Base-by-base conservation (phyloP, 116 monocot species). In the Zostera marina region DNA sequence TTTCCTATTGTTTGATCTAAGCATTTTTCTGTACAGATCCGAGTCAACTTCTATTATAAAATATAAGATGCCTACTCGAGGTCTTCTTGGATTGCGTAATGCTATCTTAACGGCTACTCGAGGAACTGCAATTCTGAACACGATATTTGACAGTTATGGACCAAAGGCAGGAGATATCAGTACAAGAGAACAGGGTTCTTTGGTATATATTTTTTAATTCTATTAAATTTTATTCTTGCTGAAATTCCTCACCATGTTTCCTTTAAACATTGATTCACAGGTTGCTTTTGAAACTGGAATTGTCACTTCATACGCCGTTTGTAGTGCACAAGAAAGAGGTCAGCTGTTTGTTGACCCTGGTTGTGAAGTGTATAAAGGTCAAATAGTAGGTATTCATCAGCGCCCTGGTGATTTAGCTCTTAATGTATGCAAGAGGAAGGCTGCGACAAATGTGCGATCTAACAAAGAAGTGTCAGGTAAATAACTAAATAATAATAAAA, bases 371-470 rank as follows among this genome's bases (percentile, higher is more conserved):
- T 96, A 96, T 53, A 96, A 80, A 78, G 96, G 96, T 68, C 88
- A 88, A 70, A 82, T 96, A 49, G 85, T 96, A 3, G 89, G 96
- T 47, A 82, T 85, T 42, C 85, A 96, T 71, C 96, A 96, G 24
- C 79, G 89, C 6, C 96, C 96, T 55, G 88, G 96, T 63, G 96
- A 96, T 70, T 74, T 96, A 63, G 77, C 85, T 0, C 72, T 94
- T 71, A 96, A 88, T 55, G 96, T 96, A 10, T 96, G 96, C 72
- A 96, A 96, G 76, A 96, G 85, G 74, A 96, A 96, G 65, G 89
- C 96, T 56, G 85, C 89, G 48, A 96, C 96, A 48, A 96, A 96
- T 67, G 75, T 88, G 10, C 77, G 88, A 19, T 96, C 96, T 38
- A 96, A 96, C 76, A 96, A 96, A 58, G 96, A 96, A 61, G 70